These are phyloP conservation scores for Aegilops longissima DNA, from an alignment of 176 grass and related monocot species.

Conservation along the genomic window DNA sequence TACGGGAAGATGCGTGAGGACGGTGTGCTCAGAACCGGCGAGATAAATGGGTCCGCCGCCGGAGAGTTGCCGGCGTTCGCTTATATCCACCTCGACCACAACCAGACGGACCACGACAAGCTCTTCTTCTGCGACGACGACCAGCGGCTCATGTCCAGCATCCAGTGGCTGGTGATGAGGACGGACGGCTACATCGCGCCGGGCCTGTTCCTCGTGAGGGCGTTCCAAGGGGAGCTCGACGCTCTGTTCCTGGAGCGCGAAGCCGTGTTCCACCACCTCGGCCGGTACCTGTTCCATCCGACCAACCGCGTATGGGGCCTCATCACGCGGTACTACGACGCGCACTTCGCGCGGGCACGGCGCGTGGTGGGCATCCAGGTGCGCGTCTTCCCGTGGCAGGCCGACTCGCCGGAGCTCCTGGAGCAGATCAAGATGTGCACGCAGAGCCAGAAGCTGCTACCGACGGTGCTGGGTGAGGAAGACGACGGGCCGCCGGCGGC, in stretches of 20 bases:
- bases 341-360: background rate
- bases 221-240: constrained; percentile 29
- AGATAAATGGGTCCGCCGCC: background rate
- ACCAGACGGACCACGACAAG: constrained; percentile 5
- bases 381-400: background rate
- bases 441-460: background rate
- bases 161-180: constrained; percentile 39
- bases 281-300: constrained; percentile 49
- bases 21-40: background rate
- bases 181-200: constrained; percentile 39
- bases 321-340: constrained; percentile 37
- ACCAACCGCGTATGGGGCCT: constrained; percentile 45
- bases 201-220: constrained; percentile 24
- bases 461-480: background rate
- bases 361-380: background rate
- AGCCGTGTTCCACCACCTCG: constrained; percentile 44
- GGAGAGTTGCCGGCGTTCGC: background rate
- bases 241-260: constrained; percentile 31
- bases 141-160: constrained; percentile 21
- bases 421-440: constrained; percentile 1
- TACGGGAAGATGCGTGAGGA: background rate
- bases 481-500: background rate
- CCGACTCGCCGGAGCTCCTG: background rate
- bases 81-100: constrained; percentile 26
- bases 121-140: constrained; percentile 39